Conservation (phyloP, 176 grass and related monocot genomes). For the Microstegium vimineum region DNA sequence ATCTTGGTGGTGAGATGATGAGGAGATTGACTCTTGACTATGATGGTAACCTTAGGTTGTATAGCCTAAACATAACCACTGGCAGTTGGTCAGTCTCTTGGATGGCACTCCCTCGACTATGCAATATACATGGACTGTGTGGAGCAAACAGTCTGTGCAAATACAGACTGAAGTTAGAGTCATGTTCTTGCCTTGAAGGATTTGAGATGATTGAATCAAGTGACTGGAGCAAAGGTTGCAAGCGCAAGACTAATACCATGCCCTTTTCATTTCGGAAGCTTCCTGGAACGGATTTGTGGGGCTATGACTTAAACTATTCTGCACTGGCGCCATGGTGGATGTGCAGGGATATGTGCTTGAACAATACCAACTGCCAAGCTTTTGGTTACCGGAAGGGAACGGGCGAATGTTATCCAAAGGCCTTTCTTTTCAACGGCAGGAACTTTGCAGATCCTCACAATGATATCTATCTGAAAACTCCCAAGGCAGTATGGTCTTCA, state of each 20-base stretch:
- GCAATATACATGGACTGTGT: slow-evolving; percentile 50
- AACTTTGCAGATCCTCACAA: slow-evolving; percentile 1
- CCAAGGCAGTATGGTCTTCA: background rate
- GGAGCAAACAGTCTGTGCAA: slow-evolving; percentile 48
- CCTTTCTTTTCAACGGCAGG: slow-evolving; percentile 39
- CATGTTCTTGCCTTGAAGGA: slow-evolving; percentile 42
- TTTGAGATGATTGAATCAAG: slow-evolving; percentile 45
- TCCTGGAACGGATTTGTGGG: slow-evolving; percentile 42
- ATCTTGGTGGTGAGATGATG: slow-evolving; percentile 29
- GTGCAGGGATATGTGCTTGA: slow-evolving; percentile 35
- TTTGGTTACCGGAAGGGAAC: slow-evolving; percentile 34
- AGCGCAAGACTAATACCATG: background rate
- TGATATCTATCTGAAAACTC: slow-evolving; percentile 47
- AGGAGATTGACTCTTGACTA: slow-evolving; percentile 70
- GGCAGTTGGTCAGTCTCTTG: slow-evolving; percentile 45
- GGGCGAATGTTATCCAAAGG: slow-evolving; percentile 36
- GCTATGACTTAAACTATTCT: slow-evolving; percentile 24
- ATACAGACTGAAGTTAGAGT: background rate
- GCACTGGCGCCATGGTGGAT: fast-evolving
- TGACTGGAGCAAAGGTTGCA: slow-evolving; percentile 62
- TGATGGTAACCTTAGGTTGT: slow-evolving; percentile 55
- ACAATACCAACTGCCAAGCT: slow-evolving; percentile 27
- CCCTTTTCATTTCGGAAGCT: background rate
- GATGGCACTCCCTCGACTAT: slow-evolving; percentile 30
- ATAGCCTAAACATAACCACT: slow-evolving; percentile 32